Conservation (phyloP, 1,139 yeast genomes). For the Blastobotrys serpentis region DNA sequence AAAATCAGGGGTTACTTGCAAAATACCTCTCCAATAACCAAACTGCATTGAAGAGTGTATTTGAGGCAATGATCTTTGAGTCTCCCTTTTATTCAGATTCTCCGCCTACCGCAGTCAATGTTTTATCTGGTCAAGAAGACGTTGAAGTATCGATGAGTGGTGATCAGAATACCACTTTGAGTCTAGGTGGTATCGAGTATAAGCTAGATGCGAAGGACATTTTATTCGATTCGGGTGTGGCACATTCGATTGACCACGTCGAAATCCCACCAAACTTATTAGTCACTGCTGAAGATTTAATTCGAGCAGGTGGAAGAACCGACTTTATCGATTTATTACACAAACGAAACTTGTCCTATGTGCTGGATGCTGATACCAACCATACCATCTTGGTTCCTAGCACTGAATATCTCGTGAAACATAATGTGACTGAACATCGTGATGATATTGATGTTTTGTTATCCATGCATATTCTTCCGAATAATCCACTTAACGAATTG, state of each 20-base stretch:
- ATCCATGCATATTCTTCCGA: constrained; percentile 68
- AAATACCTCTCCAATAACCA: constrained; percentile 57
- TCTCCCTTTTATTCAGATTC: constrained; percentile 69
- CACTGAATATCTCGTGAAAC: constrained; percentile 52
- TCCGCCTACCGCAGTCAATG: constrained; percentile 30
- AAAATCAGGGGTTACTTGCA: constrained; percentile 57
- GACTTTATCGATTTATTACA: constrained; percentile 53
- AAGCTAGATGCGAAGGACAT: constrained; percentile 56
- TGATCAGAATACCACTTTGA: constrained; percentile 28
- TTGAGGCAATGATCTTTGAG: constrained; percentile 61
- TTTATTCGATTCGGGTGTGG: constrained; percentile 79
- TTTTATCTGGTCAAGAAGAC: constrained; percentile 15
- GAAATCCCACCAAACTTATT: constrained; percentile 54
- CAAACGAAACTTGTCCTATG: constrained; percentile 37
- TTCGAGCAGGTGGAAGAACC: constrained; percentile 47
- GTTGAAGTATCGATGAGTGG: constrained; percentile 28
- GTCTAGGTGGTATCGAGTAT: constrained; percentile 30
- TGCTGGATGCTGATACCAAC: constrained; percentile 35
- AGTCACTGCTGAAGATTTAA: constrained; percentile 57
- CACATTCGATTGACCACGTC: constrained; percentile 64
- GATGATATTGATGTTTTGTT: constrained; percentile 54
- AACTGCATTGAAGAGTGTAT: constrained; percentile 49
- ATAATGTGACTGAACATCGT: constrained; percentile 49
- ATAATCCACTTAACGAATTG: constrained; percentile 43
- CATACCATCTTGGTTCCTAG: constrained; percentile 79